Percentiles rank a stretch among this genome's conserved stretches.
These are phyloP conservation scores for Pseudogymnoascus sp. DNA, from an alignment of 2,329 filamentous ascomycete species.

Conservation along the genomic window DNA sequence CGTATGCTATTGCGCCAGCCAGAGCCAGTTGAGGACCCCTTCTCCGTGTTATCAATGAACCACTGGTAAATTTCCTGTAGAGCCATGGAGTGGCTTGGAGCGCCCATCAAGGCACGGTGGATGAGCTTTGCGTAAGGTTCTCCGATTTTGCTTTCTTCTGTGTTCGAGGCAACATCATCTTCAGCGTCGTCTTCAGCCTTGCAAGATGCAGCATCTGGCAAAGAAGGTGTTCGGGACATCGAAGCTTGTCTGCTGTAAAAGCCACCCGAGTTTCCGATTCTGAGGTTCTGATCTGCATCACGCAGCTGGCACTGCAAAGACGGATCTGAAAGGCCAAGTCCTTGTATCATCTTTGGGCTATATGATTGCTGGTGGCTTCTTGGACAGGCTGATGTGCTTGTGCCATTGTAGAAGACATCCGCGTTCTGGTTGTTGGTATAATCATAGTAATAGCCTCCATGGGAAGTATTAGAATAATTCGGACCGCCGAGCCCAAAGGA, in stretches of 20 bases:
- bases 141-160: constrained; percentile 27
- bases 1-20: constrained; percentile 96
- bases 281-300: neutral
- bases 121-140: constrained; percentile 80
- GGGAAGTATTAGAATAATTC: neutral
- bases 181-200: constrained; percentile 24
- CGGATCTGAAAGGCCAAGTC: neutral
- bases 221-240: constrained; percentile 12
- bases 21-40: constrained; percentile 50
- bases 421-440: neutral
- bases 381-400: neutral
- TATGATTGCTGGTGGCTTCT: constrained; percentile 2
- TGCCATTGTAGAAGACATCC: neutral
- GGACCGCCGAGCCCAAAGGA: neutral
- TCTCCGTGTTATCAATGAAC: constrained; percentile 77
- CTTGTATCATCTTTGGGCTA: neutral
- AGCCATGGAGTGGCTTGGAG: constrained; percentile 61
- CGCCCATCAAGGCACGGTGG: constrained; percentile 64
- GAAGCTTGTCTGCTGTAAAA: constrained; percentile 3
- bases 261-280: neutral
- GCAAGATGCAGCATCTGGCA: constrained; percentile 16
- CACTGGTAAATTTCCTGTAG: constrained; percentile 85
- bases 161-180: constrained; percentile 21
- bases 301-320: neutral
- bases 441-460: constrained; percentile 1